Conservation (phyloP, 768 basidiomycete genomes). For the Cystobasidium ongulense region DNA sequence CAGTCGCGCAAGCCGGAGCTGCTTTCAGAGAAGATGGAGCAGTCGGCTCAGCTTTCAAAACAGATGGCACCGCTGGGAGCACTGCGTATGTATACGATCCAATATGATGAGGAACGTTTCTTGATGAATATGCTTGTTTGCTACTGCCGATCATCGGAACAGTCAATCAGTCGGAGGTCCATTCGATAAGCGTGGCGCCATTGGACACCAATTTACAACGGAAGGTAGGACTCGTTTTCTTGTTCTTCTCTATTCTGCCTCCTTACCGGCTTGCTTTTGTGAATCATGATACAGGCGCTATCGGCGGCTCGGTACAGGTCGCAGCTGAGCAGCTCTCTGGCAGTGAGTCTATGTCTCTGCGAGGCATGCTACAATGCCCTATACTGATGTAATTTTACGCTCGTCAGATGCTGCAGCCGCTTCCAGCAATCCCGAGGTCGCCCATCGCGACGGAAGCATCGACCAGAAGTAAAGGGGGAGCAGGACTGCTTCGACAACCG, state of each 20-base stretch:
- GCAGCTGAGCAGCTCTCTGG: conserved; percentile 7
- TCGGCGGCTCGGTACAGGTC: conserved; percentile 5
- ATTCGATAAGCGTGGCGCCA: conserved; percentile 9
- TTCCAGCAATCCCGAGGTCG: not conserved
- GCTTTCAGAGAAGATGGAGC: conserved; percentile 16
- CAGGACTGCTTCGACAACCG: too few relatives aligned
- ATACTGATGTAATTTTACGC: not conserved
- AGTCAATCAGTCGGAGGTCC: conserved; percentile 13
- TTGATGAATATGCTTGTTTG: not conserved
- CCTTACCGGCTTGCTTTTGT: not conserved
- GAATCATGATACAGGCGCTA: not conserved
- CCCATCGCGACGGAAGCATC: not conserved
- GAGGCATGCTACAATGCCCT: not conserved
- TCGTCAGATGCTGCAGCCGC: not conserved
- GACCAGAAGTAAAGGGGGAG: conserved; percentile 8
- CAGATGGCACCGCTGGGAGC: conserved; percentile 7
- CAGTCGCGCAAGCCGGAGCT: conserved; percentile 3
- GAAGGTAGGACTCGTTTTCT: not conserved
- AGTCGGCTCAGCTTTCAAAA: conserved; percentile 12
- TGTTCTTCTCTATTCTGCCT: not conserved
- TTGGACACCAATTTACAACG: conserved; percentile 14
- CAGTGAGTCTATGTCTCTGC: not conserved
- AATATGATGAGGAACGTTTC: not conserved
- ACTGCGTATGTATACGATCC: not conserved
- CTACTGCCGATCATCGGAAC: not conserved